Evolutionary conservation across 2,329 filamentous ascomycete genomes (phyloP), one percentile per base, ranked within the genome.

Genomic region (Neofusicoccum ribis): DNA sequence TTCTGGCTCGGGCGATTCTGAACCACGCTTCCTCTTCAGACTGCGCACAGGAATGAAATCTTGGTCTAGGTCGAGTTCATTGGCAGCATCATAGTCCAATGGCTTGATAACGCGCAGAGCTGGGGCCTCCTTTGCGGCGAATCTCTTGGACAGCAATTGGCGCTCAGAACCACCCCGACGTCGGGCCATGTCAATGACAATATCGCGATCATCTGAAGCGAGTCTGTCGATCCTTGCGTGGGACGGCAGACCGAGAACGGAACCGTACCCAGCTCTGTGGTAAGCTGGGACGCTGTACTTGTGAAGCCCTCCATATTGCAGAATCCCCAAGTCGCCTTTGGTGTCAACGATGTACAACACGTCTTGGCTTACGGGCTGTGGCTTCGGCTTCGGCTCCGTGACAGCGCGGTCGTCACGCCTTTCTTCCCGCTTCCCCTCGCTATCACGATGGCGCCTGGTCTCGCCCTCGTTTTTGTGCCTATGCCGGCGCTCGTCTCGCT

Each of bases 291-390:
- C 79, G 63, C 84, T 85, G 68, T 90, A 91, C 41, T 86, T 86
- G 73, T 97, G 88, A 44, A 91, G 83, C 34, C 86, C 85, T 1
- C 91, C 91, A 74, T 93, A 97, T 31, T 85, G 84, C 50, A 90
- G 76, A 69, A 95, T 92, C 54, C 92, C 84, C 4, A 84, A 81
- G 71, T 98, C 94, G 0, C 94, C 93, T 72, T 87, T 88, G 47
- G 82, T 86, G 76, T 98, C 94, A 60, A 91, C 72, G 50, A 86
- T 71, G 74, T 86, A 59, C 23, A 59, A 34, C 7, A 59, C 39
- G 34, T 59, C 54, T n/a, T 59, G 39, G 14, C 9, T 44, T 23
- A 59, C 54, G 9, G 39, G 2, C 23, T 46, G 54, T n/a, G 15
- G 17, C 17, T 31, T 37, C 1, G 17, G 11, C 20, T n/a, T 41